Conservation (phyloP, 352 stramenopile species). For the Hyaloperonospora arabidopsidis region DNA sequence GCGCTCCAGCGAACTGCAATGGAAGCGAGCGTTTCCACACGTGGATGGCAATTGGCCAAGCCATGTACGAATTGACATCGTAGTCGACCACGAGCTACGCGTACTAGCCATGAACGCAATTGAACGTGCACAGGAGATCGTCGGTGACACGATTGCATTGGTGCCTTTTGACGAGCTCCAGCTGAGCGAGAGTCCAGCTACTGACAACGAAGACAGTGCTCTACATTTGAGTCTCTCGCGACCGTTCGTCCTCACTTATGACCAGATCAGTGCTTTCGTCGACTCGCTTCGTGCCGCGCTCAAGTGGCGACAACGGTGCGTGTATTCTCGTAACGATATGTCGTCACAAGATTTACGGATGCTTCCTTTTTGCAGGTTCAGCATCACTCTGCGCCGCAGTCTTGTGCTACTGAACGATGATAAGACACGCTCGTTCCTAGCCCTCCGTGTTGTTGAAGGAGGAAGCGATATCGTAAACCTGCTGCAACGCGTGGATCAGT, state of each 20-base stretch:
- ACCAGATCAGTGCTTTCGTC: conserved; percentile 66
- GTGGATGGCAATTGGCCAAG: conserved; percentile 80
- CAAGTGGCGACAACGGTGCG: conserved; percentile 61
- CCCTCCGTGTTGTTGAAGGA: conserved; percentile 39
- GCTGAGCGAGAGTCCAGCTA: conserved; percentile 4
- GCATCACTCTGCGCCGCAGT: conserved; percentile 28
- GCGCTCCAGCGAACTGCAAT: conserved; percentile 29
- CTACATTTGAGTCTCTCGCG: conserved; percentile 72
- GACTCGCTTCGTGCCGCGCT: conserved; percentile 52
- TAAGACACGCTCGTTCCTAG: conserved; percentile 64
- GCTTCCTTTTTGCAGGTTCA: conserved; percentile 30
- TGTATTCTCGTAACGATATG: not conserved
- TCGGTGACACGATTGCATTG: conserved; percentile 24
- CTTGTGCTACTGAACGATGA: conserved; percentile 69
- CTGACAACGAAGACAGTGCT: conserved; percentile 5
- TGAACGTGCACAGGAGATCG: conserved; percentile 23
- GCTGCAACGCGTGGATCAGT: conserved; percentile 53
- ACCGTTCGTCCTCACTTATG: conserved; percentile 60
- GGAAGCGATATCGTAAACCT: conserved; percentile 30
- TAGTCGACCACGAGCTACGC: conserved; percentile 20
- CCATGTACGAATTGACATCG: conserved; percentile 53
- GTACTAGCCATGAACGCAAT: conserved; percentile 25
- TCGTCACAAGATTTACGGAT: not conserved
- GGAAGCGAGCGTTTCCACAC: conserved; percentile 61
- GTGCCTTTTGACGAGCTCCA: conserved; percentile 29